A percentile compares a stretch with the other conserved stretches of the same genome.
Evolutionary conservation across 1,284 basidiomycete genomes (phyloP).

Genomic region (Malassezia cuniculi): DNA sequence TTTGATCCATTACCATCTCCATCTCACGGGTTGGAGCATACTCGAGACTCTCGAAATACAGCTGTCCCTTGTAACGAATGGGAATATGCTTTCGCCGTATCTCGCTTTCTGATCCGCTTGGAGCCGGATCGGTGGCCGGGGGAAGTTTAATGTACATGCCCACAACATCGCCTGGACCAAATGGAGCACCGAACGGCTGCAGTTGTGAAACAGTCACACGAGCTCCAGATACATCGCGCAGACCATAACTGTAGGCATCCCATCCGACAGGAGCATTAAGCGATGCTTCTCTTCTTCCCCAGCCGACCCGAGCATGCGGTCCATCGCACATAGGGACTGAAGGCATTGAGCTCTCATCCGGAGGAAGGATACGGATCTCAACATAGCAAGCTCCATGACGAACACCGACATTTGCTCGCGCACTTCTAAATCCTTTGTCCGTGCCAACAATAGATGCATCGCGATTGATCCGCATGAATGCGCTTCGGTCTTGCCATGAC

Average conservation of each 20-base stretch:
- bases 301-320: constrained; percentile 76
- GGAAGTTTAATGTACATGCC: constrained; percentile 88
- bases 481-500: constrained; percentile 56
- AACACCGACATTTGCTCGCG: constrained; percentile 74
- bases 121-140: constrained; percentile 17
- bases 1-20: constrained; percentile 52
- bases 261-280: constrained; percentile 83
- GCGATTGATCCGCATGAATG: constrained; percentile 60
- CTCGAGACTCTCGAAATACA: constrained; percentile 88
- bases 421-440: constrained; percentile 79
- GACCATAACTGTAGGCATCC: constrained; percentile 84
- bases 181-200: constrained; percentile 57
- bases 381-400: constrained; percentile 87
- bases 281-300: constrained; percentile 77
- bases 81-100: constrained; percentile 48
- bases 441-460: constrained; percentile 67
- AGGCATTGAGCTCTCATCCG: constrained; percentile 27
- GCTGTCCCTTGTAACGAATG: constrained; percentile 88
- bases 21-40: constrained; percentile 88
- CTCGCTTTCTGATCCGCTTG: constrained; percentile 15
- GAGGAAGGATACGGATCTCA: constrained; percentile 68
- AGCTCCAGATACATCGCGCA: constrained; percentile 80
- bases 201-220: constrained; percentile 73
- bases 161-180: constrained; percentile 71
- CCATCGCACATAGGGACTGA: constrained; percentile 47